Percentiles rank a stretch among this genome's conserved stretches.
These are phyloP conservation scores for Artemisia argyi DNA, from an alignment of 129 eudicot species.

Conservation along the genomic window DNA sequence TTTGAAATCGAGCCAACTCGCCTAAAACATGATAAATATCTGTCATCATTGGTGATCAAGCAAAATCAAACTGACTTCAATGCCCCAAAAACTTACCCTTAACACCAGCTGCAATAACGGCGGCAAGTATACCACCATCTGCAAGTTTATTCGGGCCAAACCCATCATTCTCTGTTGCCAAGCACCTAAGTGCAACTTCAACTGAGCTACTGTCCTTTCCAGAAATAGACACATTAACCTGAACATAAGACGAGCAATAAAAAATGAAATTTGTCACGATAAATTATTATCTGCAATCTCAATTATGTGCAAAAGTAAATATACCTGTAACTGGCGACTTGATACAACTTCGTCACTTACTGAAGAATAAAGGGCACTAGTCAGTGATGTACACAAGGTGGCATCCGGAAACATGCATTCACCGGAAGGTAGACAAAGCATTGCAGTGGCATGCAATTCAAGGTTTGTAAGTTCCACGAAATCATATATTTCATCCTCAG, in stretches of 20 bases:
- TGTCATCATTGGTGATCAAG: neutral
- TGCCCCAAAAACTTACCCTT: conserved; percentile 51
- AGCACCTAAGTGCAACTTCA: conserved; percentile 82
- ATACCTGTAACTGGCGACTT: conserved; percentile 79
- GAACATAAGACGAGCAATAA: conserved; percentile 7
- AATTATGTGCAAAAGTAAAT: conserved; percentile 10
- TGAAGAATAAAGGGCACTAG: conserved; percentile 88
- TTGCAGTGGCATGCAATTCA: conserved; percentile 88
- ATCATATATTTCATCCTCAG: conserved; percentile 64
- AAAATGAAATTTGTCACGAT: neutral
- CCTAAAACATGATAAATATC: conserved; percentile 41
- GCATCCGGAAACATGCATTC: conserved; percentile 91
- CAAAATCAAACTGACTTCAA: neutral
- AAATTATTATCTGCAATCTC: neutral
- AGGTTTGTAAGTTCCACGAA: conserved; percentile 59
- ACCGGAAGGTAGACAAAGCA: conserved; percentile 89
- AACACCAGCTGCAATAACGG: conserved; percentile 79
- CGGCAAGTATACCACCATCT: conserved; percentile 95
- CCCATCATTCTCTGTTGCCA: conserved; percentile 81
- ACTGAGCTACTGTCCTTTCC: conserved; percentile 56
- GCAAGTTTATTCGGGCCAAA: conserved; percentile 71
- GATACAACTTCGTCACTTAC: conserved; percentile 65
- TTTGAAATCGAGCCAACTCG: conserved; percentile 86
- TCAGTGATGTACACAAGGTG: conserved; percentile 80
- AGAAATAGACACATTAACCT: conserved; percentile 73